Conservation (phyloP, 805 yeast genomes). For the Candida nanaspora region DNA sequence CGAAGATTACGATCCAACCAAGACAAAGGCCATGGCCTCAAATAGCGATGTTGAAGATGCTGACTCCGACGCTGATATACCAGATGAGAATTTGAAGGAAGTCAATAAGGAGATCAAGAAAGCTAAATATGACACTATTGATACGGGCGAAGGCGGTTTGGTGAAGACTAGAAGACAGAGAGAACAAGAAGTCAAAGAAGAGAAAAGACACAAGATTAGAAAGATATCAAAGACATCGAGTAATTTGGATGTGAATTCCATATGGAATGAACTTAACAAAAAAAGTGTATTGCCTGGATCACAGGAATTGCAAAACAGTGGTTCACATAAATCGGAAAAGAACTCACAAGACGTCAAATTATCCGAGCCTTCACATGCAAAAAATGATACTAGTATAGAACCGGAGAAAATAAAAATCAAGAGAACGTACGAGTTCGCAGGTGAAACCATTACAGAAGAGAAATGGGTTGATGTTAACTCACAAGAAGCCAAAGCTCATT, state of each 20-base stretch:
- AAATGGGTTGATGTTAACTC: slow-evolving; percentile 70
- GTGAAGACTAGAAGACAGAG: slow-evolving; percentile 66
- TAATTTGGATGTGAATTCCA: slow-evolving; percentile 35
- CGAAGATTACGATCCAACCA: slow-evolving; percentile 45
- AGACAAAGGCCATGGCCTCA: slow-evolving; percentile 3
- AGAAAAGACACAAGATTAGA: slow-evolving; percentile 14
- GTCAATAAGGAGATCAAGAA: slow-evolving; percentile 15
- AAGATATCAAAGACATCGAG: slow-evolving; percentile 7
- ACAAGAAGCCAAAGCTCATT: slow-evolving; percentile 81
- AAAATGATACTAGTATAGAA: slow-evolving; percentile 1
- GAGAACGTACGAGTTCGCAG: slow-evolving; percentile 84
- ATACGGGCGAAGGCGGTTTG: slow-evolving; percentile 52
- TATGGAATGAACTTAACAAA: slow-evolving; percentile 51
- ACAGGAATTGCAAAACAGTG: no score
- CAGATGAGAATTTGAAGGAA: slow-evolving; percentile 23
- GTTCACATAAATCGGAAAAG: no score
- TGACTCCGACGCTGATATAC: slow-evolving; percentile 28
- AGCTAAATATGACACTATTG: slow-evolving; percentile 45
- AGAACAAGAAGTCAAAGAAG: slow-evolving; percentile 29
- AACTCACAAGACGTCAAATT: no score
- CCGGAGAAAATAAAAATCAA: slow-evolving; percentile 62
- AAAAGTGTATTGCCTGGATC: no score
- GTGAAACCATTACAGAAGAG: slow-evolving; percentile 69
- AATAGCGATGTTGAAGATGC: slow-evolving; percentile 19
- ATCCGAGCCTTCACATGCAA: not conserved